Evolutionary conservation across 768 basidiomycete genomes (phyloP).

Genomic region (Lactifluus subvellereus): DNA sequence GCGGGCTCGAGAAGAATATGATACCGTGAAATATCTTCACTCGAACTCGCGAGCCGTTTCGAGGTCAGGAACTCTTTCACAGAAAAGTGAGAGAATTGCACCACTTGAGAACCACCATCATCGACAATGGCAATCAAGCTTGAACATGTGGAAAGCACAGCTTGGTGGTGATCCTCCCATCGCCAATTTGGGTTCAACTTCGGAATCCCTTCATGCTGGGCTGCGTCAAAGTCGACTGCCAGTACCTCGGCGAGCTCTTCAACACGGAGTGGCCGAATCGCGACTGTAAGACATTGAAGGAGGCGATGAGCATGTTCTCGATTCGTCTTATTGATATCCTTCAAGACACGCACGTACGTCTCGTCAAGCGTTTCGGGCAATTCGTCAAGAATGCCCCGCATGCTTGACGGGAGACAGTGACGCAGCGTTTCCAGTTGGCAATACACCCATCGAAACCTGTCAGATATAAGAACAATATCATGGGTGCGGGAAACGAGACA

Average conservation of each 20-base stretch:
- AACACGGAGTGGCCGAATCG: not conserved
- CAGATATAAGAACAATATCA: too few species aligned
- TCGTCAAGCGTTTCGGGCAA: conserved; percentile 5
- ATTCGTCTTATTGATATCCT: not conserved
- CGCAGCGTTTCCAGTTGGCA: conserved; percentile 9
- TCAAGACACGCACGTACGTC: conserved; percentile 3
- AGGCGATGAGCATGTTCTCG: not conserved
- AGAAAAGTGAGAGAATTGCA: conserved; percentile 13
- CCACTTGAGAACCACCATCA: not conserved
- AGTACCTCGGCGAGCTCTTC: conserved; percentile 9
- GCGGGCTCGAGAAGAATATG: conserved; percentile 2
- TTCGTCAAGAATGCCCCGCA: not conserved
- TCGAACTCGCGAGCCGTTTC: not conserved
- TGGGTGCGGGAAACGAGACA: too few species aligned
- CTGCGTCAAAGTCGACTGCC: conserved; percentile 5
- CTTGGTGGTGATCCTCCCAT: not conserved
- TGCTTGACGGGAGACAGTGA: not conserved
- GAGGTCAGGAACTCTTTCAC: conserved; percentile 13
- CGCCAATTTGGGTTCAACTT: not conserved
- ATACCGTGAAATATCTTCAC: not conserved
- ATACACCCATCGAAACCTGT: conserved; percentile 4
- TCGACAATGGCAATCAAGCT: conserved; percentile 4
- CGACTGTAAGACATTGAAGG: conserved; percentile 2
- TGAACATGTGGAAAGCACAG: conserved; percentile 8
- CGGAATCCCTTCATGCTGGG: not conserved